Evolutionary conservation across 495 filamentous ascomycete genomes (phyloP).

Genomic region (Aspergillus egyptiacus): DNA sequence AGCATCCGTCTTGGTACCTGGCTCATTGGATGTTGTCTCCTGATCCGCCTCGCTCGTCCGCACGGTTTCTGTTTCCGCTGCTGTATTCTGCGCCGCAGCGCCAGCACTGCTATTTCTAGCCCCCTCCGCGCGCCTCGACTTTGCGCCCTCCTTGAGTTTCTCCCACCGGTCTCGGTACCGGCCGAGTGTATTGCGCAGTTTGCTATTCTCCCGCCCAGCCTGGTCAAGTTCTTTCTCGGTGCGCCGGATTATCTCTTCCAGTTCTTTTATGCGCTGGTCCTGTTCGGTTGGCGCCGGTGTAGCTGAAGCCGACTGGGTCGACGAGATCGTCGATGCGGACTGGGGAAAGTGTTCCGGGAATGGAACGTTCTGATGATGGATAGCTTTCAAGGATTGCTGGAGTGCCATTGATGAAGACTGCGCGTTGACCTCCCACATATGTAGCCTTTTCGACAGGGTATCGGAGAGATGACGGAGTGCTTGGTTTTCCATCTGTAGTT

Average conservation of each 20-base stretch:
- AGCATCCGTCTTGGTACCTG: not conserved
- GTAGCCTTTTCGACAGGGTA: conserved; percentile 67
- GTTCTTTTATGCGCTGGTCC: conserved; percentile 42
- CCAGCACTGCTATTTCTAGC: not conserved
- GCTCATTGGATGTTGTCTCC: conserved; percentile 4
- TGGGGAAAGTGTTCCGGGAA: conserved; percentile 26
- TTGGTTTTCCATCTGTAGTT: conserved; percentile 75
- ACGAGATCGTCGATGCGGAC: conserved; percentile 23
- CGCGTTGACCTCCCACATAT: conserved; percentile 79
- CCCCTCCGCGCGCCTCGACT: conserved; percentile 40
- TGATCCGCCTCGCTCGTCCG: not conserved
- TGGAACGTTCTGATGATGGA: conserved; percentile 46
- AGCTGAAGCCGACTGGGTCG: conserved; percentile 17
- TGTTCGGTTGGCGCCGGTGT: conserved; percentile 24
- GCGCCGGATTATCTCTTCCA: conserved; percentile 37
- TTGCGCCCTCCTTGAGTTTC: conserved; percentile 77
- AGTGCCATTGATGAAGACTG: conserved; percentile 76
- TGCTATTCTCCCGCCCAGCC: conserved; percentile 61
- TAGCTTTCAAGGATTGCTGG: conserved; percentile 69
- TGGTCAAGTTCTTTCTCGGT: conserved; percentile 52
- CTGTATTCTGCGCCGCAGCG: not conserved
- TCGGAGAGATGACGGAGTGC: conserved; percentile 69
- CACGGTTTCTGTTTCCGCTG: not conserved
- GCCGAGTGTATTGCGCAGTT: conserved; percentile 56
- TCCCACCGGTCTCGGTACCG: conserved; percentile 78